Evolutionary conservation across 306 rosid genomes (phyloP).

Genomic region (Mucuna pruriens): DNA sequence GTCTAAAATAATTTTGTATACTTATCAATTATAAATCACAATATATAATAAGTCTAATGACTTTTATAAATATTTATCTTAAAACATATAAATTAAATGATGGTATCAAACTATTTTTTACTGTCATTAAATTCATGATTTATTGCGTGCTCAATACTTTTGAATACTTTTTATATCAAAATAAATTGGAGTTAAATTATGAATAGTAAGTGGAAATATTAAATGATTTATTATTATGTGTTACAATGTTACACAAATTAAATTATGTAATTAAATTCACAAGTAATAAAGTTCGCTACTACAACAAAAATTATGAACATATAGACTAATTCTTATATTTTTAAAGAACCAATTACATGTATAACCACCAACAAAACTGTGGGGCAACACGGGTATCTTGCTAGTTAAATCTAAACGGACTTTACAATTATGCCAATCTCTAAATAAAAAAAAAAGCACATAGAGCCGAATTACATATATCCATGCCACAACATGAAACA

Average conservation of each 20-base stretch:
- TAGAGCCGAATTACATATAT: background rate
- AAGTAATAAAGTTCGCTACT: background rate
- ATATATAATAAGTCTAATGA: too few relatives aligned
- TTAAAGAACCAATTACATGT: slow-evolving; percentile 1
- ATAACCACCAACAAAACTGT: background rate
- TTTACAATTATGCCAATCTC: background rate
- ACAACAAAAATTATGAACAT: background rate
- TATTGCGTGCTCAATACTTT: background rate
- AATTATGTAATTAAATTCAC: background rate
- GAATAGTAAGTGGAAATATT: background rate
- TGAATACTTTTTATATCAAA: background rate
- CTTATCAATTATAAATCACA: too few relatives aligned
- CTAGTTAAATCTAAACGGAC: background rate
- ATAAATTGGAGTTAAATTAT: background rate
- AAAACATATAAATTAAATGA: too few relatives aligned
- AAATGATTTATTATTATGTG: background rate
- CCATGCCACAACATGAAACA: background rate
- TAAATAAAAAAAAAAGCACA: background rate
- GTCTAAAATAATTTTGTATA: too few relatives aligned
- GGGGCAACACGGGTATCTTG: background rate
- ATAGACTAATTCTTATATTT: background rate
- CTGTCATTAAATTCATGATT: too few relatives aligned
- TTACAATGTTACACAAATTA: background rate
- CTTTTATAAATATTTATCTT: too few relatives aligned
- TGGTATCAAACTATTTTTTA: too few relatives aligned